Base-by-base conservation (phyloP, 805 yeast genomes). In the Candida incommunis region DNA sequence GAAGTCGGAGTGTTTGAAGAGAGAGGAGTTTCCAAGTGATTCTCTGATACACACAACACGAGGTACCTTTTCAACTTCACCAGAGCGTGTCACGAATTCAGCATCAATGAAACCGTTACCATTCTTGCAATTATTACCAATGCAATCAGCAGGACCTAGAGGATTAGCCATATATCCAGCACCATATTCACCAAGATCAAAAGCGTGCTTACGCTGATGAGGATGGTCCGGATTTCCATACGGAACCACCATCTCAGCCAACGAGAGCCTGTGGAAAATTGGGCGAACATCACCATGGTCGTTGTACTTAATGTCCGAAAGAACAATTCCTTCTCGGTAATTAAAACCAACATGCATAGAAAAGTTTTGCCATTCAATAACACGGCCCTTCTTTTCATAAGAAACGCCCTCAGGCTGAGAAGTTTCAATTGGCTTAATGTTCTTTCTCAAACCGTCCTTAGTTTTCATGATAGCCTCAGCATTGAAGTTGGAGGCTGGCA, bases 61-160 rank as follows among this genome's bases (percentile, higher is more conserved):
- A 64, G 78, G 80, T 48, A 81, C 70, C 26, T 85, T 77, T 52
- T 77, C 67, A 47, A 86, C 78, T 21, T 74, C 78, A 59, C 92
- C 92, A 7, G 67, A 62, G 61, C 76, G 73, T 62, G 76, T 76
- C 26, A 79, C 70, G 58, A 80, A 79, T 62, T 76, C 78, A n/a
- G 84, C 88, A 63, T 82, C 88, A 63, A 82, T 60, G 66, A 82
- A 82, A 62, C 83, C 88, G 55, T 82, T 82, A 41, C 76, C 85
- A 60, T 92, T 92, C 62, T 82, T 82, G 68, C 92, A 82, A 63
- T 82, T 92, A 61, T 92, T 82, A 37, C 90, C 90, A 45, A 82
- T 71, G 37, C 37, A 31, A 18, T 31, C 37, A 31, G 37, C 37
- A 7, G 37, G 37, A 20, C 81, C 66, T 51, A 82, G 70, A 26